phyloP scores from a whole-genome alignment of 2,329 filamentous ascomycete species.

The Colletotrichum lini region DNA sequence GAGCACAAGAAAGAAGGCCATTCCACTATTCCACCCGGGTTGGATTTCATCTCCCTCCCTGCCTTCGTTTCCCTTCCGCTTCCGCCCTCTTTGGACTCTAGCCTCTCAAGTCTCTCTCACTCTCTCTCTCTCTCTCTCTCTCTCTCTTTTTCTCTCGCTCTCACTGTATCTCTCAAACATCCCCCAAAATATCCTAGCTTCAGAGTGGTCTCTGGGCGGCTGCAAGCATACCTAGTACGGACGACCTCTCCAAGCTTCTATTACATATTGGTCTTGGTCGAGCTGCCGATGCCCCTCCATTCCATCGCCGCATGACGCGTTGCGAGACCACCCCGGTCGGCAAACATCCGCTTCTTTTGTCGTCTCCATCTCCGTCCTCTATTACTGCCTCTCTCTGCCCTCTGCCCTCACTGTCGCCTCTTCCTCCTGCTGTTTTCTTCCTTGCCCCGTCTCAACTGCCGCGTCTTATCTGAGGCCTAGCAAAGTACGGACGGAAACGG shows the following conservation, averaged over 20 bases:
- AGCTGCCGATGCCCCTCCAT: conserved; percentile 31
- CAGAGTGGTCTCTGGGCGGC: background rate
- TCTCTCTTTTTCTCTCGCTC: too few relatives aligned
- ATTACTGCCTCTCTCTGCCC: background rate
- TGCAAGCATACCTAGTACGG: background rate
- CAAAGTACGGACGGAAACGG: conserved; percentile 15
- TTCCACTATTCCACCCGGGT: conserved; percentile 16
- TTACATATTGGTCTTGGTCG: background rate
- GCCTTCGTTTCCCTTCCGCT: too few relatives aligned
- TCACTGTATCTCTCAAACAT: too few relatives aligned
- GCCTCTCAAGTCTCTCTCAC: too few relatives aligned
- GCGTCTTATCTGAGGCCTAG: conserved; percentile 15
- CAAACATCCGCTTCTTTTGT: conserved; percentile 36
- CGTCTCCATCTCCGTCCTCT: conserved; percentile 12
- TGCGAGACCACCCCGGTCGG: conserved; percentile 31
- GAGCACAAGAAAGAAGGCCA: conserved; percentile 41
- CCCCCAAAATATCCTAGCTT: too few relatives aligned
- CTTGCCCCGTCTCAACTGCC: conserved; percentile 10
- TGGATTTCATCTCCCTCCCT: conserved; percentile 20
- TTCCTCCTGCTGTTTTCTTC: background rate
- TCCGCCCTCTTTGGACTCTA: too few relatives aligned
- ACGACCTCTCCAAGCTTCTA: background rate
- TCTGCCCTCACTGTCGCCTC: too few relatives aligned
- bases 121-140: too few relatives aligned
- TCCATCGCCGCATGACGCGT: conserved; percentile 35